phyloP scores from a whole-genome alignment of 164 flowering plant genomes.

The Vitis vinifera region ASM3070453v1 NC_081817.1:3279001-3279500 shows the following conservation, averaged over 20 bases:
- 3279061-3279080: constrained; percentile 73
- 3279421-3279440: background rate
- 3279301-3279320: background rate
- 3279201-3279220: constrained; percentile 70
- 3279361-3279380: constrained; percentile 97
- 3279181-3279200: constrained; percentile 95
- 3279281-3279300: background rate
- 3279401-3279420: constrained; percentile 48
- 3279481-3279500: constrained; percentile 13
- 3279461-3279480: background rate
- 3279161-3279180: constrained; percentile 99
- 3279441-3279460: background rate
- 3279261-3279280: constrained; percentile 1
- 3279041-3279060: constrained; percentile 88
- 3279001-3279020: too few species aligned
- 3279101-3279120: constrained; percentile 97
- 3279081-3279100: constrained; percentile 93
- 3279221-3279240: constrained; percentile 97
- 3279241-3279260: constrained; percentile 45
- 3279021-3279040: too few species aligned
- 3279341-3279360: constrained; percentile 99
- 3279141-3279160: constrained; percentile 88
- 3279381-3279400: constrained; percentile 98
- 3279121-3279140: constrained; percentile 99
- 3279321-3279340: constrained; percentile 33